These are phyloP conservation scores for Excoecaria agallocha DNA, from an alignment of 345 rosid genomes.

Conservation along the genomic window DNA sequence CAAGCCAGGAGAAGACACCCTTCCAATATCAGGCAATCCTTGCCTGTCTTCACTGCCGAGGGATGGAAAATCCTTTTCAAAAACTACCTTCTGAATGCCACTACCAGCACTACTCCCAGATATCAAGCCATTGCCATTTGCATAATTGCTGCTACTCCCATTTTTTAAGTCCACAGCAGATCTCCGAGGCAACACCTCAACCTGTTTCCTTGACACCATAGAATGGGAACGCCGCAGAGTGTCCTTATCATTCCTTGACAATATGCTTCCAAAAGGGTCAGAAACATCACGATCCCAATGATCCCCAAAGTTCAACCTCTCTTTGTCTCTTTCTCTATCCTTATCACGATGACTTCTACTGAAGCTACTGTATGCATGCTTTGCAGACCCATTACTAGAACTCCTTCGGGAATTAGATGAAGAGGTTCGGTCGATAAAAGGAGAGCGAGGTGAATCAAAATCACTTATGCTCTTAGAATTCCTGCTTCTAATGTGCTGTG, in stretches of 20 bases:
- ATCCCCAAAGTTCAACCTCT: slow-evolving; percentile 49
- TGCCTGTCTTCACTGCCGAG: slow-evolving; percentile 70
- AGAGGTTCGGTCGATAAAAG: slow-evolving; percentile 61
- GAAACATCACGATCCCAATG: slow-evolving; percentile 62
- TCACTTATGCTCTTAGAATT: slow-evolving; percentile 57
- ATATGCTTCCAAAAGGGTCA: slow-evolving; percentile 48
- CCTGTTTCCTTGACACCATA: slow-evolving; percentile 61
- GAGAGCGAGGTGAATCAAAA: slow-evolving; percentile 54
- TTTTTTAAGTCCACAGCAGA: slow-evolving; percentile 41
- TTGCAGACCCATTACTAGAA: slow-evolving; percentile 69
- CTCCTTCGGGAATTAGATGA: slow-evolving; percentile 70
- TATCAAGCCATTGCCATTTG: slow-evolving; percentile 49
- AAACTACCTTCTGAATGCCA: slow-evolving; percentile 50
- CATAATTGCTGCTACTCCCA: slow-evolving; percentile 40
- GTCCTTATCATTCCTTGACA: slow-evolving; percentile 52
- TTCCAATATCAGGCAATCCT: slow-evolving; percentile 51
- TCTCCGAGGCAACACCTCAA: slow-evolving; percentile 46
- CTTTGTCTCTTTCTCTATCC: slow-evolving; percentile 73
- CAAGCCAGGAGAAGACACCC: slow-evolving; percentile 78
- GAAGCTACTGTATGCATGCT: slow-evolving; percentile 83
- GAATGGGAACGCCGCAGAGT: slow-evolving; percentile 58
- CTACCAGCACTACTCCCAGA: slow-evolving; percentile 39
- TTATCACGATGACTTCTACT: slow-evolving; percentile 69
- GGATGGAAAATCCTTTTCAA: slow-evolving; percentile 83
- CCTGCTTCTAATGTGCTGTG: slow-evolving; percentile 49